Percentiles rank a stretch among this genome's conserved stretches.
Conservation (phyloP, 768 basidiomycete species). For the Podaxis sp. region DNA sequence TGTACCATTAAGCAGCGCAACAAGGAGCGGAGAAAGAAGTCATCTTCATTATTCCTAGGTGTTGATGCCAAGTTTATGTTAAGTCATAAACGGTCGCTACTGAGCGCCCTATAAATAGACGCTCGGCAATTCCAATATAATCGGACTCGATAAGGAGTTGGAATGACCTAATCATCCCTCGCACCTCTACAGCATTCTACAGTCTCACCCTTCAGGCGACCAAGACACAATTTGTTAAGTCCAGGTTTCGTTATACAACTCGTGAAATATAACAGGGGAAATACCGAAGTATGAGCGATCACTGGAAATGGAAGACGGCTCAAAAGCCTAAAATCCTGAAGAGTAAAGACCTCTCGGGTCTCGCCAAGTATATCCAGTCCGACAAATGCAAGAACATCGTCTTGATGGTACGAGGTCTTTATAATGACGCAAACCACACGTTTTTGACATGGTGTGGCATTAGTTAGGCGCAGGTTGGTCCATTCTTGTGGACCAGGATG, state of each 20-base stretch:
- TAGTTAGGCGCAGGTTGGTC: slow-evolving; percentile 69
- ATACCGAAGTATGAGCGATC: neutral
- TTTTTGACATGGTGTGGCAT: slow-evolving; percentile 1
- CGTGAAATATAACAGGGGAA: neutral
- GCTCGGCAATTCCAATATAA: neutral
- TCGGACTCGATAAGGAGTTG: neutral
- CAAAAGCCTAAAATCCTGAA: slow-evolving; percentile 28
- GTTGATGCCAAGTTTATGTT: too few species aligned
- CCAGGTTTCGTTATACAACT: neutral
- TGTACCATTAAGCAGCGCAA: too few species aligned
- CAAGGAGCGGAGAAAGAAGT: too few species aligned
- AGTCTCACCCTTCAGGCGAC: neutral
- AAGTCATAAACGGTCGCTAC: too few species aligned
- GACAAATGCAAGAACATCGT: slow-evolving; percentile 66
- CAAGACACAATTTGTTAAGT: too few species aligned
- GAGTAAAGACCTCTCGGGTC: slow-evolving; percentile 28
- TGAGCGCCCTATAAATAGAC: too few species aligned
- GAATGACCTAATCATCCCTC: neutral
- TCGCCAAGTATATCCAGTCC: slow-evolving; percentile 72
- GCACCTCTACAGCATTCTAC: too few species aligned
- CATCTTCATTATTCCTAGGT: too few species aligned
- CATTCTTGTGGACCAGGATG: slow-evolving; percentile 2
- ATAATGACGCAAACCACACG: slow-evolving; percentile 3
- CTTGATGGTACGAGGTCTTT: slow-evolving; percentile 58
- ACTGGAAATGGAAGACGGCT: neutral